Conservation (phyloP, 2,329 filamentous ascomycete species). For the Didymella pomorum region DNA sequence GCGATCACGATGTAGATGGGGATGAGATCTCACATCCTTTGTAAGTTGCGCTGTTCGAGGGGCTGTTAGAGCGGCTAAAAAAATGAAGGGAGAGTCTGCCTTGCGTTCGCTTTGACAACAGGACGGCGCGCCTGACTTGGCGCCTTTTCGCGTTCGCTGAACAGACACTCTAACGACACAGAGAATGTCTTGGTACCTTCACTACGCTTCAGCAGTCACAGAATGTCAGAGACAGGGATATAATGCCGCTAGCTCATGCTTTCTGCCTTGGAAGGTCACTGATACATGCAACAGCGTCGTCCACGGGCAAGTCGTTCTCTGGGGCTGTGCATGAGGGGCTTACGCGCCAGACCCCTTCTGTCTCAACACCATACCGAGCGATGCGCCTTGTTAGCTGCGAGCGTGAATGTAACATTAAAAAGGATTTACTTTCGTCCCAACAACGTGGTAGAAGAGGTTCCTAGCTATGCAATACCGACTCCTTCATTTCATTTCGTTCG, state of each 20-base stretch:
- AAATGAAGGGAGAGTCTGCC: neutral
- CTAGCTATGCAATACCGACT: too few relatives aligned
- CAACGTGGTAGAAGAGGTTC: too few relatives aligned
- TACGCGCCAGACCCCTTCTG: neutral
- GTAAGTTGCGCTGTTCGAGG: too few relatives aligned
- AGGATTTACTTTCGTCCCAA: neutral
- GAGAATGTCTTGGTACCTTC: too few relatives aligned
- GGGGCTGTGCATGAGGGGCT: neutral
- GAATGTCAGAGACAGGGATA: too few relatives aligned
- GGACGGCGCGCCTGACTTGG: neutral
- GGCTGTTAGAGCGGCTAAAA: too few relatives aligned
- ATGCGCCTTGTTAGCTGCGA: neutral
- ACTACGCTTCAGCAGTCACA: too few relatives aligned
- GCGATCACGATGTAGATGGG: neutral
- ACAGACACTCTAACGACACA: neutral
- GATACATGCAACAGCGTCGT: too few relatives aligned
- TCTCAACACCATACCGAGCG: neutral
- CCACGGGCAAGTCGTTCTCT: neutral
- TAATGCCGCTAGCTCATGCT: too few relatives aligned
- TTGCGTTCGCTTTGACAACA: neutral
- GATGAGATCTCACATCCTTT: too few relatives aligned
- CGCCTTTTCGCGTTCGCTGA: neutral
- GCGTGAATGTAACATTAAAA: neutral
- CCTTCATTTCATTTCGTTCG: too few relatives aligned
- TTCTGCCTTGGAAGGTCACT: too few relatives aligned